Evolutionary conservation across 352 stramenopile genomes (phyloP), one percentile per base, ranked within the genome.

Genomic region (Globisporangium okanoganense): DNA sequence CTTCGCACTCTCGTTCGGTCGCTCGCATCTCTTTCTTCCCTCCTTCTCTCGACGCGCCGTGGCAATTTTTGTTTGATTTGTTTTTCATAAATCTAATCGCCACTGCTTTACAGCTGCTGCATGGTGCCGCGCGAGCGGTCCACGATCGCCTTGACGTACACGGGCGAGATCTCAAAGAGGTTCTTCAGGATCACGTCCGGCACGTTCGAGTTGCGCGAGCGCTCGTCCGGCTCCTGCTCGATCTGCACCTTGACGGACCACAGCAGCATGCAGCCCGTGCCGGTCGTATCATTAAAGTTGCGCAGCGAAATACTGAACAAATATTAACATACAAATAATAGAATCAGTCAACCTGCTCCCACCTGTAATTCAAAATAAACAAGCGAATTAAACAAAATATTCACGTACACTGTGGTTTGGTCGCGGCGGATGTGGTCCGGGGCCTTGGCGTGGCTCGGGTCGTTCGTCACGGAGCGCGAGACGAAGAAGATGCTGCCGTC

Each of bases 111-210:
- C 13, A 63, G 71, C 61, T 83, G 73, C 43, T 76, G 72, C 12
- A 84, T 67, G 20, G 65, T 72, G 52, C 72, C 79, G 33, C 80
- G 82, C 33, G 81, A 76, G 31, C 81, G 80, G 52, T 95, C 86
- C 38, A 94, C 78, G 29, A 94, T 77, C 27, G 72, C 82, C 73
- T 95, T 95, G 44, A 95, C 85, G 51, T 85, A 93, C 24, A 93
- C 82, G 0, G 86, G 86, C 24, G 81, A 80, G 65, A 94, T 83
- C 70, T 95, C 86, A 44, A 95, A 95, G 20, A 95, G 60, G 71
- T 95, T 95, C 70, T 91, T 92, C 24, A 95, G 69, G 57, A 95
- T 91, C 60, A 93, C 90, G 57, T 95, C 86, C 33, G 85, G 81
- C 38, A 88, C 83, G 71, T 95, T 95, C 60, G 82, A 79, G 50